These are phyloP conservation scores for Wickerhamiella allomyrinae DNA, from an alignment of 805 yeast genomes.

Conservation along the genomic window DNA sequence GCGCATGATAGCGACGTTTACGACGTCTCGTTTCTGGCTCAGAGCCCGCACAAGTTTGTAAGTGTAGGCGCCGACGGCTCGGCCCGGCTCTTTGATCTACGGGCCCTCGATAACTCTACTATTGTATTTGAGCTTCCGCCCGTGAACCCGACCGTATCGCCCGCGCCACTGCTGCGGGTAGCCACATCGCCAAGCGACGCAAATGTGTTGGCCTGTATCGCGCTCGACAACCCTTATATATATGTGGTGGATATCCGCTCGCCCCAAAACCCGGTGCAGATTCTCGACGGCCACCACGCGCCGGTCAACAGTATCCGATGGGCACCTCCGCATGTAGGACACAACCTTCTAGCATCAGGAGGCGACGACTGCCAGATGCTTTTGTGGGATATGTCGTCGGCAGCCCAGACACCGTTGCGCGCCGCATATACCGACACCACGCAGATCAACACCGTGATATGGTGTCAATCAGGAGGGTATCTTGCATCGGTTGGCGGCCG, in stretches of 20 bases:
- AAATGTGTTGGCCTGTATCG: slow-evolving; percentile 72
- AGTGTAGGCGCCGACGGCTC: slow-evolving; percentile 94
- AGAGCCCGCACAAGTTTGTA: slow-evolving; percentile 65
- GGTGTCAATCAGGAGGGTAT: slow-evolving; percentile 69
- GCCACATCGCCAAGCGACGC: slow-evolving; percentile 70
- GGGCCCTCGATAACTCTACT: slow-evolving; percentile 85
- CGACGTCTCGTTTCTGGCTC: slow-evolving; percentile 74
- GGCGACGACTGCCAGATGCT: slow-evolving; percentile 46
- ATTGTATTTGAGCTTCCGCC: slow-evolving; percentile 72
- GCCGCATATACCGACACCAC: slow-evolving; percentile 45
- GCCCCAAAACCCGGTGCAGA: slow-evolving; percentile 70
- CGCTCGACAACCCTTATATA: slow-evolving; percentile 50
- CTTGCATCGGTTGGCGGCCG: slow-evolving; percentile 55
- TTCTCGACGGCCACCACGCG: slow-evolving; percentile 51
- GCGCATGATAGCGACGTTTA: slow-evolving; percentile 94
- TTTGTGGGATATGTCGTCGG: slow-evolving; percentile 47
- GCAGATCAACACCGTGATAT: slow-evolving; percentile 66
- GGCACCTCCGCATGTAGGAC: slow-evolving; percentile 48
- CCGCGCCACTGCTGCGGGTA: slow-evolving; percentile 54
- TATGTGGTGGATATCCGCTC: slow-evolving; percentile 69
- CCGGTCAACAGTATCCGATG: slow-evolving; percentile 63
- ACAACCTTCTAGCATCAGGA: slow-evolving; percentile 59
- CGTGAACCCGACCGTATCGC: slow-evolving; percentile 7
- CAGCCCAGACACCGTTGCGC: slow-evolving; percentile 24
- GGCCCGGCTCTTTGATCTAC: slow-evolving; percentile 77